Evolutionary conservation across 139 green algal genomes (phyloP).

Genomic region (Raphidocelis subcapitata): DNA sequence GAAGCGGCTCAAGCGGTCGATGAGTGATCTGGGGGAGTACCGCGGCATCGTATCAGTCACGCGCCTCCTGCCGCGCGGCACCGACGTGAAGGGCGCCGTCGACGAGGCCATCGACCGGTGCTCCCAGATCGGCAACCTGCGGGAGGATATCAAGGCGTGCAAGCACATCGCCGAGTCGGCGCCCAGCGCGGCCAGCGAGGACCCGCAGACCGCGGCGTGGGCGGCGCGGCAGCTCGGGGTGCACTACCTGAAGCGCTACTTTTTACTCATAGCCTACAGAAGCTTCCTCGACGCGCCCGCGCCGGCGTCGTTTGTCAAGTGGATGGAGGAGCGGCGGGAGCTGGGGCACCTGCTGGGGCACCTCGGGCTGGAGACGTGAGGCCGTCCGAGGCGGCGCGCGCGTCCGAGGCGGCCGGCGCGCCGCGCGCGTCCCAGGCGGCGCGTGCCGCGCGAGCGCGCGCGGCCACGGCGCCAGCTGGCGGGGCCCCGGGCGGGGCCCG

Average conservation of each 20-base stretch:
- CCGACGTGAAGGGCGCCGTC: slow-evolving; percentile 72
- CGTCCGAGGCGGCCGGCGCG: too few relatives aligned
- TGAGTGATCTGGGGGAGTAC: slow-evolving; percentile 68
- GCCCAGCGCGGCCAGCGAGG: not conserved
- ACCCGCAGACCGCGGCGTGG: slow-evolving; percentile 23
- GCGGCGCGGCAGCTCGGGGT: slow-evolving; percentile 78
- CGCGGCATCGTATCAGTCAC: slow-evolving; percentile 57
- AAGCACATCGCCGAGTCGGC: slow-evolving; percentile 33
- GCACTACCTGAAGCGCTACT: slow-evolving; percentile 93
- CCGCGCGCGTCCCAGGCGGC: too few relatives aligned
- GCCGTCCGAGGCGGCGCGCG: too few relatives aligned
- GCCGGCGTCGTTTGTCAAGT: slow-evolving; percentile 32
- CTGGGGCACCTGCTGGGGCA: slow-evolving; percentile 52
- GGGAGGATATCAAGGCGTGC: slow-evolving; percentile 63
- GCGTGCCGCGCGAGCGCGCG: too few relatives aligned
- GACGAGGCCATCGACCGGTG: slow-evolving; percentile 72
- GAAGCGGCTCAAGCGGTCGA: slow-evolving; percentile 15
- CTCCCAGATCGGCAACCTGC: slow-evolving; percentile 58
- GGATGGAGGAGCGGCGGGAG: slow-evolving; percentile 46
- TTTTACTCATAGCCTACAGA: slow-evolving; percentile 81
- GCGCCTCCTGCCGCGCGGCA: slow-evolving; percentile 71
- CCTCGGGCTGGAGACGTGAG: slow-evolving; percentile 44
- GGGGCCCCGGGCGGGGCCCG: too few relatives aligned
- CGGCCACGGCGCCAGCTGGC: too few relatives aligned
- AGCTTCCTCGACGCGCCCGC: slow-evolving; percentile 15